These are phyloP conservation scores for Debaryomyces tyrocola DNA, from an alignment of 805 yeast genomes.

Conservation along the genomic window DNA sequence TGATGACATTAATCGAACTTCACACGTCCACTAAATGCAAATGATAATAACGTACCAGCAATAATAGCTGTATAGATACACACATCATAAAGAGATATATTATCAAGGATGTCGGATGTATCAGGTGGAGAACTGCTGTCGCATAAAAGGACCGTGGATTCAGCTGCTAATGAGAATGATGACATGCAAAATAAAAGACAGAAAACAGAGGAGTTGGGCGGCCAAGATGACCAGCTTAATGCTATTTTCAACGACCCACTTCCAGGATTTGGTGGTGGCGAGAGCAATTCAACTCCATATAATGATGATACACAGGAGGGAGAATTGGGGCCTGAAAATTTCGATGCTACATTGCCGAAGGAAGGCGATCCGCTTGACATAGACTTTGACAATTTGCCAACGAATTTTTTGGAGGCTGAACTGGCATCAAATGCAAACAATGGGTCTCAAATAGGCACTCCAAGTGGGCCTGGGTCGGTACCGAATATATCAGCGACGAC, in stretches of 20 bases:
- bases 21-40: neutral
- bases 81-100: neutral
- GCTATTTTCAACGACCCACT: constrained; percentile 22
- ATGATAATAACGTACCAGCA: neutral
- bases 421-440: neutral
- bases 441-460: neutral
- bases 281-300: neutral
- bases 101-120: constrained; percentile 3
- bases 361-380: constrained; percentile 10
- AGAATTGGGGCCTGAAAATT: neutral
- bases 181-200: constrained; percentile 8
- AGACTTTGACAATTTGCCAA: constrained; percentile 21
- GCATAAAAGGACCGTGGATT: constrained; percentile 7
- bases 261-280: constrained; percentile 13
- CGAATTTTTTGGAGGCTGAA: constrained; percentile 13
- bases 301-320: neutral
- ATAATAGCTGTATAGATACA: neutral
- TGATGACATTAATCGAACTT: neutral
- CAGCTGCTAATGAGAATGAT: neutral
- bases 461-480: neutral
- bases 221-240: constrained; percentile 20
- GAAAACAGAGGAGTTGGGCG: constrained; percentile 8
- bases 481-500: neutral
- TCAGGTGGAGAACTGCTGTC: constrained; percentile 1
- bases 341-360: neutral